Evolutionary conservation across 2,329 filamentous ascomycete genomes (phyloP).

Genomic region (Paecilomyces niveus): DNA sequence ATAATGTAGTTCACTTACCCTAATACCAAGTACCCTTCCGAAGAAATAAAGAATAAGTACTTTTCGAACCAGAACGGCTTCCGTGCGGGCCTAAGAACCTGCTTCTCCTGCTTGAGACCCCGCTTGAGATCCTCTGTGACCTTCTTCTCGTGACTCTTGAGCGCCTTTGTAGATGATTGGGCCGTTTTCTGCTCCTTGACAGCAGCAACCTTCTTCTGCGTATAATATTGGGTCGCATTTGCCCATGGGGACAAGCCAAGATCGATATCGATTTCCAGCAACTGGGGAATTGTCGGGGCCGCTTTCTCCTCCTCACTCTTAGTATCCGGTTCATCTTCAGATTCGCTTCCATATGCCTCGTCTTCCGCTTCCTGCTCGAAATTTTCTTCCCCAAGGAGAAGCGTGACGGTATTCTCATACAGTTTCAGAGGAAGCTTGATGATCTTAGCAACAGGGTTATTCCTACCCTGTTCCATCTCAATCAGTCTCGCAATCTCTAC

Average conservation of each 20-base stretch:
- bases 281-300: slow-evolving; percentile 22
- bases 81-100: slow-evolving; percentile 72
- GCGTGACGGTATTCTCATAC: slow-evolving; percentile 78
- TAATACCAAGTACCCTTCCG: slow-evolving; percentile 87
- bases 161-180: slow-evolving; percentile 69
- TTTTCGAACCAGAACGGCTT: slow-evolving; percentile 95
- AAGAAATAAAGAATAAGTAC: slow-evolving; percentile 90
- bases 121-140: slow-evolving; percentile 80
- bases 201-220: slow-evolving; percentile 75
- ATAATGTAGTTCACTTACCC: slow-evolving; percentile 38
- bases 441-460: slow-evolving; percentile 78
- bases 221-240: slow-evolving; percentile 88
- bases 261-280: slow-evolving; percentile 74
- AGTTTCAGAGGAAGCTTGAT: slow-evolving; percentile 85
- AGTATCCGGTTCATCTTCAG: slow-evolving; percentile 14
- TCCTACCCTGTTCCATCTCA: slow-evolving; percentile 71
- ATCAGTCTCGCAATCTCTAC: slow-evolving; percentile 81
- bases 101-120: slow-evolving; percentile 84
- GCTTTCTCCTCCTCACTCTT: slow-evolving; percentile 15
- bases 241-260: slow-evolving; percentile 75
- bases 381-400: slow-evolving; percentile 66
- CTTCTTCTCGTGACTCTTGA: slow-evolving; percentile 87
- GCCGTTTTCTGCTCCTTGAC: slow-evolving; percentile 83
- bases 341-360: slow-evolving; percentile 37
- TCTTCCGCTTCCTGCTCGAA: slow-evolving; percentile 55